Conservation (phyloP, 2,329 filamentous ascomycete species). For the Colletotrichum lentis region DNA sequence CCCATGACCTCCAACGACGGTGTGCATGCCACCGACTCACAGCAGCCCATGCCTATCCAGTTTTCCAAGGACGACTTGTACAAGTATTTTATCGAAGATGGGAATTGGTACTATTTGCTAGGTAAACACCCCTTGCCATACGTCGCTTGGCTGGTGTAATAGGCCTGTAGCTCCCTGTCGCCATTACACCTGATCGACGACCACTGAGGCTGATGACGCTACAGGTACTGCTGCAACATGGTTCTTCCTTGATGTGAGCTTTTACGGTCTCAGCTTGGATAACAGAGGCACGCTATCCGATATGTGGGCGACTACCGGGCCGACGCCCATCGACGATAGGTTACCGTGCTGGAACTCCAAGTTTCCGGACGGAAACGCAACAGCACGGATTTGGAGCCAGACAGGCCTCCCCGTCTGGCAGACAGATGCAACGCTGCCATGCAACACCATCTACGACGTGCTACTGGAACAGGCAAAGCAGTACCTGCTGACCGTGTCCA, state of each 20-base stretch:
- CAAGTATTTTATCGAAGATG: constrained; percentile 59
- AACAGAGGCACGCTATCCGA: constrained; percentile 54
- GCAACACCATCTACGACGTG: constrained; percentile 61
- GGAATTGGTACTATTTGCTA: constrained; percentile 56
- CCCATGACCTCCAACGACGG: constrained; percentile 44
- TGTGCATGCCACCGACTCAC: constrained; percentile 47
- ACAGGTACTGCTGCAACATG: constrained; percentile 58
- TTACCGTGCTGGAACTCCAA: constrained; percentile 60
- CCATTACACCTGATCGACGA: background rate
- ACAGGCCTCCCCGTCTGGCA: constrained; percentile 58
- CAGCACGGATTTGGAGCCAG: constrained; percentile 52
- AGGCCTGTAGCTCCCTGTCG: no score
- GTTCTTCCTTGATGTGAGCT: constrained; percentile 65
- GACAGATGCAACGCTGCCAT: constrained; percentile 58
- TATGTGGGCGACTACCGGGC: constrained; percentile 52
- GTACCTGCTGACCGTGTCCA: constrained; percentile 60
- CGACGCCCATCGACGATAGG: constrained; percentile 47
- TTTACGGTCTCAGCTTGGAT: constrained; percentile 62
- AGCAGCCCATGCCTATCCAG: constrained; percentile 54
- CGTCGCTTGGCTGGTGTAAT: background rate
- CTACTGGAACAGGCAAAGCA: constrained; percentile 62
- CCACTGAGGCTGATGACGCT: constrained; percentile 21
- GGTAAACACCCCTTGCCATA: constrained; percentile 40
- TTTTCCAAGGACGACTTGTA: constrained; percentile 59
- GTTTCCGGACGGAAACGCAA: constrained; percentile 53